Evolutionary conservation across 768 basidiomycete genomes (phyloP).

Genomic region (Tephrocybe sp.): DNA sequence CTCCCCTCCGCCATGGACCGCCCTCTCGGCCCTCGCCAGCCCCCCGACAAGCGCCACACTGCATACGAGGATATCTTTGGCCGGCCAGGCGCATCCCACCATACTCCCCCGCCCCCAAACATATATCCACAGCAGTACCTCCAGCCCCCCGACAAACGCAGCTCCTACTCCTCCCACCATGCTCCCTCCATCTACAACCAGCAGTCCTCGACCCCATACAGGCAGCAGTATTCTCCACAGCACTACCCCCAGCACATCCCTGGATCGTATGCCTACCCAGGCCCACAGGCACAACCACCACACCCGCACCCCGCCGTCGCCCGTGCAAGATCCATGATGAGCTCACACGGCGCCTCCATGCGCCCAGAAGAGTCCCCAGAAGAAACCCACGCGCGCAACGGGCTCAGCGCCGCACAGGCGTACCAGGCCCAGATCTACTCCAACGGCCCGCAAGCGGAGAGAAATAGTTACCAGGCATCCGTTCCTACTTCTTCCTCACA

Average conservation of each 20-base stretch:
- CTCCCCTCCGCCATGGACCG: slow-evolving; percentile 37
- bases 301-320: slow-evolving; percentile 34
- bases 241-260: slow-evolving; percentile 30
- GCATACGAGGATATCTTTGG: slow-evolving; percentile 91
- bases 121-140: not conserved
- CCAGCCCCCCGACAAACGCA: slow-evolving; percentile 41
- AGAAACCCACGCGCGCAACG: slow-evolving; percentile 45
- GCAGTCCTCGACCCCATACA: slow-evolving; percentile 25
- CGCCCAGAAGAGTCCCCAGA: slow-evolving; percentile 53
- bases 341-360: slow-evolving; percentile 42
- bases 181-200: slow-evolving; percentile 28
- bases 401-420: slow-evolving; percentile 75
- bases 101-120: slow-evolving; percentile 30
- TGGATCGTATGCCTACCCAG: slow-evolving; percentile 21
- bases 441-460: slow-evolving; percentile 37
- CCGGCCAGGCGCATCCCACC: slow-evolving; percentile 62
- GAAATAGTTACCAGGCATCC: slow-evolving; percentile 26
- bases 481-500: slow-evolving; percentile 22
- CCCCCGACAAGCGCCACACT: slow-evolving; percentile 72
- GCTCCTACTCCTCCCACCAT: slow-evolving; percentile 38
- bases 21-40: slow-evolving; percentile 55
- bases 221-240: slow-evolving; percentile 37
- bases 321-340: slow-evolving; percentile 53
- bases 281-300: slow-evolving; percentile 32
- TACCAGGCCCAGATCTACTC: slow-evolving; percentile 76